A percentile compares a stretch with the other conserved stretches of the same genome.
Conservation (phyloP, 2,329 filamentous ascomycete genomes). For the Neoascochyta sp. region DNA sequence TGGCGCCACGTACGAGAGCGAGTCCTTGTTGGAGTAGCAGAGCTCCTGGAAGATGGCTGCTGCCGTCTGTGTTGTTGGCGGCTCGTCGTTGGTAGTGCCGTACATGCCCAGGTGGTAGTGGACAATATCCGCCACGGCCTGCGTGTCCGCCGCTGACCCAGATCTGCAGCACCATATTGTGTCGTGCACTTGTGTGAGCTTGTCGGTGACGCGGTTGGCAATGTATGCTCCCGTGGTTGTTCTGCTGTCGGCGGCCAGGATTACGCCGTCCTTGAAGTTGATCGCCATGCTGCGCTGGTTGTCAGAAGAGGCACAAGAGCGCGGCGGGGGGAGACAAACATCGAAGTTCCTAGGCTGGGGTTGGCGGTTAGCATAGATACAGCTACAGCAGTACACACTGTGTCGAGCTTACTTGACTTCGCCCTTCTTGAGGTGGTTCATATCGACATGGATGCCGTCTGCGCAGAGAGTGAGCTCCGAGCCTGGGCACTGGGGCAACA, state of each 20-base stretch:
- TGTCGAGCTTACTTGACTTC: slow-evolving; percentile 85
- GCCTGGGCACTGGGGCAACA: slow-evolving; percentile 7
- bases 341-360: slow-evolving; percentile 86
- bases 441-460: slow-evolving; percentile 99
- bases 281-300: slow-evolving; percentile 77
- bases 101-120: slow-evolving; percentile 95
- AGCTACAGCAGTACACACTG: slow-evolving; percentile 2
- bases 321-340: slow-evolving; percentile 56
- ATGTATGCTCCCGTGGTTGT: slow-evolving; percentile 98
- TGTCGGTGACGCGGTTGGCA: slow-evolving; percentile 98
- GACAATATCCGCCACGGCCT: slow-evolving; percentile 96
- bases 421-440: slow-evolving; percentile 97
- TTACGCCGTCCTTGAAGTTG: slow-evolving; percentile 97
- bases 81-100: slow-evolving; percentile 81
- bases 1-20: slow-evolving; percentile 63
- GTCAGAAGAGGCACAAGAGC: slow-evolving; percentile 14
- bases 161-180: slow-evolving; percentile 99
- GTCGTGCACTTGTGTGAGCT: slow-evolving; percentile 96
- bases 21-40: slow-evolving; percentile 97
- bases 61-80: slow-evolving; percentile 90
- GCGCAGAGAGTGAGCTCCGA: slow-evolving; percentile 27
- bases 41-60: slow-evolving; percentile 96
- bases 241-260: slow-evolving; percentile 94
- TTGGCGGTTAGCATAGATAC: slow-evolving; percentile 19
- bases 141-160: slow-evolving; percentile 93